These are phyloP conservation scores for Globisporangium apiculatum DNA, from an alignment of 352 stramenopile genomes.

Conservation along the genomic window DNA sequence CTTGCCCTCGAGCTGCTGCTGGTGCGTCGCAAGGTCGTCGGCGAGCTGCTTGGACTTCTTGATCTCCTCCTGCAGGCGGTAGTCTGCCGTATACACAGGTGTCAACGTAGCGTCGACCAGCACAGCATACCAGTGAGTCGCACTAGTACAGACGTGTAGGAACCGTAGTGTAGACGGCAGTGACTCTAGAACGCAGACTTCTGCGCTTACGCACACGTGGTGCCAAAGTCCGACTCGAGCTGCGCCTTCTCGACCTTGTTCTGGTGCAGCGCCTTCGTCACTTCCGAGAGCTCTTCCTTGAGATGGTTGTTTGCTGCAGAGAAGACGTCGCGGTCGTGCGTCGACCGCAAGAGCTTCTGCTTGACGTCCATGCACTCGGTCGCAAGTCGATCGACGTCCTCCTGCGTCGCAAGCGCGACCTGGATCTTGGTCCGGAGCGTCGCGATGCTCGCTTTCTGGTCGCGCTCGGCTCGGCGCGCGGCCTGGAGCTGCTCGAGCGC, in stretches of 20 bases:
- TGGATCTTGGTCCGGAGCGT: constrained; percentile 67
- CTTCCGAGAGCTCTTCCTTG: constrained; percentile 62
- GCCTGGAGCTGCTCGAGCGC: constrained; percentile 70
- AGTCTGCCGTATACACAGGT: constrained; percentile 18
- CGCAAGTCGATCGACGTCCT: constrained; percentile 52
- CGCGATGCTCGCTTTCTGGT: constrained; percentile 61
- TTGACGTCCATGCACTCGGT: constrained; percentile 60
- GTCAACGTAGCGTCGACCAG: not conserved
- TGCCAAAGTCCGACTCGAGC: constrained; percentile 64
- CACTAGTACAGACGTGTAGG: not conserved
- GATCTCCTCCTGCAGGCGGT: constrained; percentile 59
- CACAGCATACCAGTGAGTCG: no score
- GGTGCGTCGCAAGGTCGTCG: constrained; percentile 32
- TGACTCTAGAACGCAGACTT: not conserved
- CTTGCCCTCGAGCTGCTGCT: constrained; percentile 40
- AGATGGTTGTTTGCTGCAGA: constrained; percentile 70
- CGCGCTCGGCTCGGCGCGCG: constrained; percentile 58
- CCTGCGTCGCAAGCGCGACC: constrained; percentile 49
- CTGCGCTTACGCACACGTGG: constrained; percentile 31
- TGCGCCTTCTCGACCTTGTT: constrained; percentile 64
- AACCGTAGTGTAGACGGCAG: not conserved
- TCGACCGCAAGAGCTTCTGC: constrained; percentile 56
- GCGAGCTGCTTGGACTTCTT: constrained; percentile 45
- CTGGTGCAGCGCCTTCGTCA: constrained; percentile 57
- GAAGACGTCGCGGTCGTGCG: constrained; percentile 71